Base-by-base conservation (phyloP, 306 rosid genomes). In the Vigna trinervia region DNA sequence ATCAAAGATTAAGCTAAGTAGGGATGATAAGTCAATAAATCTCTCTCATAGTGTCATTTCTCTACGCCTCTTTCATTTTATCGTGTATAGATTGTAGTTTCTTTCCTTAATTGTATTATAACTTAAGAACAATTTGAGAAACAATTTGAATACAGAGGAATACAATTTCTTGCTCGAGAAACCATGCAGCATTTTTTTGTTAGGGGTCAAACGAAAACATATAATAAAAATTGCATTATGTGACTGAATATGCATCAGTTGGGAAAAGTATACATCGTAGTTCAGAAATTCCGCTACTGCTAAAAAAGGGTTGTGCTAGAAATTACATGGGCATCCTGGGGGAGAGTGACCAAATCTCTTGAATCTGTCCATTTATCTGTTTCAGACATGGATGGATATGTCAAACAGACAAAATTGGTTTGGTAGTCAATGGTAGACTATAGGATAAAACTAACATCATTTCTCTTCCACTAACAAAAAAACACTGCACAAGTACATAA, bases 251-350 rank as follows among this genome's bases (percentile, higher is more conserved):
- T 63, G 28, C 17, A 63, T 62, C 17, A 36, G 38, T 32, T 7
- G 8, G 28, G 17, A 11, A 51, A 75, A 62, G 7, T 28, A 76
- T 54, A 51, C 7, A 38, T 57, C 4, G 41, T 41, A 51, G 62
- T 47, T 14, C 51, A 51, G 77, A 62, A 69, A 76, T 64, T 56
- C 67, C 12, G 71, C 58, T 45, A 54, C 62, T 32, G 30, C 64
- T n/a, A 45, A 26, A 48, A 6, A 68, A 20, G 45, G 36, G 4
- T 14, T 69, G 75, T 22, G 43, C 12, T 14, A 17, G 38, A 34
- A 46, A 14, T 30, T 30, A 30, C 34, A 30, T 4, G 15, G 46
- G 47, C 63, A 47, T 45, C 43, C 48, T 50, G 38, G 13, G 32
- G 1, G 15, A 75, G 34, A 48, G 48, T 5, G 53, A 69, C 60